Evolutionary conservation across 495 filamentous ascomycete species (phyloP), one percentile per base, ranked within the genome.

Genomic region (Penicillium goetzii): DNA sequence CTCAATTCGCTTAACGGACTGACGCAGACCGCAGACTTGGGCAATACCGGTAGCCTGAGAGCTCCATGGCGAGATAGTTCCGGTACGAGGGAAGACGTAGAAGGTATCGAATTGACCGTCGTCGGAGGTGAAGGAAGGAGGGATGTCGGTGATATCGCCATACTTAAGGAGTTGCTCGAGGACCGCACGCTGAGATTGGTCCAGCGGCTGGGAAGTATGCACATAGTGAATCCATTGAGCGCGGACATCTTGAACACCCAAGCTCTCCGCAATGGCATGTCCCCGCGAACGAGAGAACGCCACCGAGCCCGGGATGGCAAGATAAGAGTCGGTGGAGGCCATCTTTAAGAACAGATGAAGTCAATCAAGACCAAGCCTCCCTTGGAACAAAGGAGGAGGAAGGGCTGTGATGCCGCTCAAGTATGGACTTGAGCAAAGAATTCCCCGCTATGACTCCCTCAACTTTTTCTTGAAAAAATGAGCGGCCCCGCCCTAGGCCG

Each of bases 31-130:
- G 74, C 93, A 97, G n/a, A 97, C 93, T 59, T 93, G 86, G 40
- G 93, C 88, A 73, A 98, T 97, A 68, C 87, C 92, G 40, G 94
- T 97, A 40, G 94, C 95, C 71, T 97, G 92, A 54, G 93, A 96
- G 73, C 91, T 97, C 95, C 95, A 99, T 76, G 95, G 95, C 40
- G 92, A 97, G 64, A 96, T 92, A 38, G 93, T 97, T 43, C 88
- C 88, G 32, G 81, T 82, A 54, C 95, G 85, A 12, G 94, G 95
- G 38, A 84, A 85, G 51, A 97, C 83, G 70, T 92, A 92, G 72
- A 87, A 86, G 25, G 84, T 78, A 62, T 84, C 78, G 36, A 73
- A 79, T 34, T 72, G 53, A 12, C 78, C 82, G 53, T 80, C 74
- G 30, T 74, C 73, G 59, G 68, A 61, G 71, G 74, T 74, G 61